These are phyloP conservation scores for Hysterangium stoloniferum DNA, from an alignment of 768 basidiomycete genomes.

Conservation along the genomic window DNA sequence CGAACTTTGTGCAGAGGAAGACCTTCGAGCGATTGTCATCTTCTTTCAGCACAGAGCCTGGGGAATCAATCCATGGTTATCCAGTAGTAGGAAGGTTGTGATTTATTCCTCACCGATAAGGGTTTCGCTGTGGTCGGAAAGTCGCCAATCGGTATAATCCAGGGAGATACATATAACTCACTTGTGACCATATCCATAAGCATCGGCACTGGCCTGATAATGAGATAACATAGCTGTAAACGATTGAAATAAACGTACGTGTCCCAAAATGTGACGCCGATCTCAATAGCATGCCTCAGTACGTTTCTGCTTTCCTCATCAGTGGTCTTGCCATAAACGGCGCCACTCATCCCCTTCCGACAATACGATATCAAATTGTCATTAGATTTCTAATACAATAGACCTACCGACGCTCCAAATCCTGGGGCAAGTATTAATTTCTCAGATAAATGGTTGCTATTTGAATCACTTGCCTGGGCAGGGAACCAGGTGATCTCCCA, in stretches of 20 bases:
- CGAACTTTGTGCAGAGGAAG: too few species aligned
- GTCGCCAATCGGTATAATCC: too few species aligned
- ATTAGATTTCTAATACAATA: too few species aligned
- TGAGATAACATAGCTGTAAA: not conserved
- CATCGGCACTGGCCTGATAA: not conserved
- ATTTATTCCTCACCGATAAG: too few species aligned
- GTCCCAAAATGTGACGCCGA: constrained; percentile 10
- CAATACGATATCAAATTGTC: not conserved
- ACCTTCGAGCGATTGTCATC: too few species aligned
- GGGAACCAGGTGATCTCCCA: constrained; percentile 2
- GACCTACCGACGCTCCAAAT: constrained; percentile 8
- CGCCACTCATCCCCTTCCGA: constrained; percentile 4
- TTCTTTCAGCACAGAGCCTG: constrained; percentile 1
- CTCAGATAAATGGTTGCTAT: not conserved
- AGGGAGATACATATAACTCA: too few species aligned
- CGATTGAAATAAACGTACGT: constrained; percentile 6
- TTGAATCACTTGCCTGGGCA: constrained; percentile 2
- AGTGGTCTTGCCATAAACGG: constrained; percentile 6
- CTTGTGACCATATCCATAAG: constrained; percentile 5
- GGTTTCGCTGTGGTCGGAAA: not conserved
- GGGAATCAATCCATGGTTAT: too few species aligned
- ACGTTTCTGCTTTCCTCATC: constrained; percentile 12
- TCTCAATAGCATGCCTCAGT: constrained; percentile 11
- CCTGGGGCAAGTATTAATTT: not conserved
- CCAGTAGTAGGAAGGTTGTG: not conserved